Evolutionary conservation across 306 rosid genomes (phyloP).

Genomic region (Acacia acuminata): DNA sequence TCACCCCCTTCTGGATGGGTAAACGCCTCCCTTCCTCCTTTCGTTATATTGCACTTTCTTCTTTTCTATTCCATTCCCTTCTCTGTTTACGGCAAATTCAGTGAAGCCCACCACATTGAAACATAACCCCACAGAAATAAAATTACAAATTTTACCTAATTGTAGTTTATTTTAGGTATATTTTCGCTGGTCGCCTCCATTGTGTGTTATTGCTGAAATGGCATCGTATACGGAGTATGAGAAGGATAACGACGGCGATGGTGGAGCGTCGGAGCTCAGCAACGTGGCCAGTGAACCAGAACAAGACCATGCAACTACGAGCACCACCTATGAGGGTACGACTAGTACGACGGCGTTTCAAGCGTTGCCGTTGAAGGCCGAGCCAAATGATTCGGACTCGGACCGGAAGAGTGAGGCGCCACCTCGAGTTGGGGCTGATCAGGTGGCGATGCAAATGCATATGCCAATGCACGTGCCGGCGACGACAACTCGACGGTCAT

Average conservation of each 20-base stretch:
- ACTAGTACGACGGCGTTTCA: constrained; percentile 1
- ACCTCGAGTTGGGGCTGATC: constrained; percentile 25
- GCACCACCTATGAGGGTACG: neutral
- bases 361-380: constrained; percentile 30
- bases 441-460: constrained; percentile 26
- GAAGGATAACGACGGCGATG: constrained; percentile 32
- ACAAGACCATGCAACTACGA: neutral
- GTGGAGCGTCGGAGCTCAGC: constrained; percentile 28
- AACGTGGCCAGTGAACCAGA: constrained; percentile 19
- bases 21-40: neutral
- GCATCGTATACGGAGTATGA: constrained; percentile 2
- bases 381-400: constrained; percentile 26
- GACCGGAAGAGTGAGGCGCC: neutral
- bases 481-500: constrained; percentile 30
- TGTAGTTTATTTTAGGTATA: neutral
- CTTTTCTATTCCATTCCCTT: neutral
- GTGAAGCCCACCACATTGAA: neutral
- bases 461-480: neutral
- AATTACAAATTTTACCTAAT: neutral
- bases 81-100: neutral
- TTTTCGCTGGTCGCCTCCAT: neutral
- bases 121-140: neutral
- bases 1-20: neutral
- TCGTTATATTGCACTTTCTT: neutral
- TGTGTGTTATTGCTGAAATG: neutral